These are phyloP conservation scores for Puccinia novopanici DNA, from an alignment of 1,284 basidiomycete species.

Conservation along the genomic window DNA sequence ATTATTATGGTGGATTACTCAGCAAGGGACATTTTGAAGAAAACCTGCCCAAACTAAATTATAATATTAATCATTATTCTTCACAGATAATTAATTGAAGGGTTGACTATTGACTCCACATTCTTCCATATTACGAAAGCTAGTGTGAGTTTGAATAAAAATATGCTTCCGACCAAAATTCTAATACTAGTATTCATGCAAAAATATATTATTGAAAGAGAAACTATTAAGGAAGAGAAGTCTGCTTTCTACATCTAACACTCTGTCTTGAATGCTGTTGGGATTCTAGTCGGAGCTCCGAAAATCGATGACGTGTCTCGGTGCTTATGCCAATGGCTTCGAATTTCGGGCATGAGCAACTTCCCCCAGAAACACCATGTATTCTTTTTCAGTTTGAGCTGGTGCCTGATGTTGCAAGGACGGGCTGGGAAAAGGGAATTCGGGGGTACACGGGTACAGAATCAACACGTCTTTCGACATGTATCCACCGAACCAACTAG, in stretches of 20 bases:
- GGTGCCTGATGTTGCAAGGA: constrained; percentile 17
- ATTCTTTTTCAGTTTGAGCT: constrained; percentile 20
- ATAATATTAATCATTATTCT: not conserved
- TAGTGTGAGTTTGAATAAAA: not conserved
- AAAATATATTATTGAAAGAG: not conserved
- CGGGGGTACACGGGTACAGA: constrained; percentile 37
- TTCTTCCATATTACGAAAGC: too few relatives aligned
- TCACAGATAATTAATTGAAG: not conserved
- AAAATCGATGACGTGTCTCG: not conserved
- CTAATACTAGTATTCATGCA: not conserved
- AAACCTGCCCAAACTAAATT: too few relatives aligned
- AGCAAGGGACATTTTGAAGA: too few relatives aligned
- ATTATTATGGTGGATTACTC: too few relatives aligned
- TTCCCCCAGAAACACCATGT: constrained; percentile 3
- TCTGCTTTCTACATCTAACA: not conserved
- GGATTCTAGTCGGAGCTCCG: not conserved
- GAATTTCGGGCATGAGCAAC: constrained; percentile 12
- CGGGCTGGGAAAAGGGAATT: constrained; percentile 37
- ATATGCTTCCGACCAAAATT: not conserved
- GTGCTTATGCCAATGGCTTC: not conserved
- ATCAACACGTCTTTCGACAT: constrained; percentile 28
- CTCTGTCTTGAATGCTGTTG: not conserved
- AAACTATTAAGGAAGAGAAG: not conserved
- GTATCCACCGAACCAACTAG: constrained; percentile 40
- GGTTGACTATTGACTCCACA: too few relatives aligned